Base-by-base conservation (phyloP, 2,329 filamentous ascomycete genomes). In the Verticillium alfalfae region DNA sequence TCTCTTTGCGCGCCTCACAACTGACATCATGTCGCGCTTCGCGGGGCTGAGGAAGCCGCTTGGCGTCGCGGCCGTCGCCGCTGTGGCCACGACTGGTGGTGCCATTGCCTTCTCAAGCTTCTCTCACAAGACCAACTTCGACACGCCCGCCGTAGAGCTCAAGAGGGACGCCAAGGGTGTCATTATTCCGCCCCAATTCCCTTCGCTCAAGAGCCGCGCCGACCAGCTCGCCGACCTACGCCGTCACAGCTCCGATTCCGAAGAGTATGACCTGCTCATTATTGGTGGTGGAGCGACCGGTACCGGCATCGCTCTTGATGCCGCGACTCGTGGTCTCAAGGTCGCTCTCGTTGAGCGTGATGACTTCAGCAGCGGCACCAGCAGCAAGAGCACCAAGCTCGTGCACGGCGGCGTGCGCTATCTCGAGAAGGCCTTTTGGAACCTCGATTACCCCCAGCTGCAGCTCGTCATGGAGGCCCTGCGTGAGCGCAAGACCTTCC, bases 371-470 rank as follows among this genome's bases (percentile, higher is more conserved):
- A 84, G 88, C 65, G 91, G 91, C 36, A 94, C 91, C 49, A 93
- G 89, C 78, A 92, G 89, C 75, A 94, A 94, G 79, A 93, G 89
- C 78, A 95, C 91, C 57, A 95, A 95, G 77, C 82, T 95, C 60
- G 91, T 95, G 18, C 91, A 95, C 75, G 91, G 91, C 67, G 91
- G 91, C 70, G 91, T 95, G 63, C 85, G 91, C 67, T 95, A 94
- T 72, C 81, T 95, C 62, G 91, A 95, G 75, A 95, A 95, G 80
- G 91, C 91, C 60, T 87, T 95, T 58, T 92, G 88, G 88, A 90
- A 93, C 73, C 79, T 94, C 69, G 91, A 95, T 75, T 93, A 93
- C 73, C 88, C 88, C 67, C 91, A 95, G 83, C 90, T 92, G 71
- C 81, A 88, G 71, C 84, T 95, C 56, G 91, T 95, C 69, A 89